Evolutionary conservation across 2,329 filamentous ascomycete genomes (phyloP), one percentile per base, ranked within the genome.

Genomic region (Fusarium verticillioides): DNA sequence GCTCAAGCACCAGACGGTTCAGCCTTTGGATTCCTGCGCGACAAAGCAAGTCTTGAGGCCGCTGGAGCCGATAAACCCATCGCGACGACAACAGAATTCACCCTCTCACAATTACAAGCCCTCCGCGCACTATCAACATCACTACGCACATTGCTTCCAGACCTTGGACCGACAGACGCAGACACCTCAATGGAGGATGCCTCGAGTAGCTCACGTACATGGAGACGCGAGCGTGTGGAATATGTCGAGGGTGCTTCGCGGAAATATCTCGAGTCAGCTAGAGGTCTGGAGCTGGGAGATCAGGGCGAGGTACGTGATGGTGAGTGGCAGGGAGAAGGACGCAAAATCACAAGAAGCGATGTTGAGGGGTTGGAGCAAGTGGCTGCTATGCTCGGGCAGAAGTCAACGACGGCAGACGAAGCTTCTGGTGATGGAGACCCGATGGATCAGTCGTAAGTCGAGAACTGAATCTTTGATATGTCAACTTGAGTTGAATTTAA

Each of bases 201-300:
- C 10, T 78, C 78, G 21, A 78, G 80, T n/a, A 82, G 68, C 23
- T 78, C 85, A 60, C 86, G 87, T 78, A 87, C 87, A 50, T 93
- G 90, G 84, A 88, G 91, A 43, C 88, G 91, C 60, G 91, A 96
- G 80, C 87, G 96, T 68, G 87, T 92, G 63, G 89, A 93, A 74
- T 98, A 98, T 80, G 91, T 98, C 54, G 95, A 98, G 82, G 88
- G 88, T 60, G 91, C 95, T 78, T 93, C 94, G 57, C 86, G 90
- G 74, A 87, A 93, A 67, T 93, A 97, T 79, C 84, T 98, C 44
- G 94, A 97, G 83, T 87, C 84, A 34, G 85, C 90, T 49, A 85
- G 90, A 50, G 93, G 93, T 0, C 83, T 95, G 63, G 92, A 94
- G 76, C 80, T 93, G 39, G 90, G 88, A 5, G 80, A 83, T 9